phyloP scores from a whole-genome alignment of 2,329 filamentous ascomycete genomes.

The Myriosclerotinia duriaeana region DNA sequence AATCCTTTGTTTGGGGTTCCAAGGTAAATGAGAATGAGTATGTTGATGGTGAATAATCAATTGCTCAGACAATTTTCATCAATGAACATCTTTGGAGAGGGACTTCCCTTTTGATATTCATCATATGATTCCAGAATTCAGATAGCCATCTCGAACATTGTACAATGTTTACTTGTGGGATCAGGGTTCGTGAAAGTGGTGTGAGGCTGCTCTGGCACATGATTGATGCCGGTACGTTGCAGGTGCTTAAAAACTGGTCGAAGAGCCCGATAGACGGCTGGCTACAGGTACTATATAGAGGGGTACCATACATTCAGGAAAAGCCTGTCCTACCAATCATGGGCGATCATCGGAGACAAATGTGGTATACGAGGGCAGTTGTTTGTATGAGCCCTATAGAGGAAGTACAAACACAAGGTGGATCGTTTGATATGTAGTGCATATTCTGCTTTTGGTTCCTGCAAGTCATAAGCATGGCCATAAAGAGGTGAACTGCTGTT shows the following conservation, averaged over 20 bases:
- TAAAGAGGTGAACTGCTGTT: too few species aligned
- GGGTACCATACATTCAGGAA: not conserved
- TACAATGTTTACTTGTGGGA: not conserved
- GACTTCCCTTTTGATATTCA: too few species aligned
- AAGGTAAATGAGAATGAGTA: not conserved
- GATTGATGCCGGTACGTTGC: slow-evolving; percentile 3
- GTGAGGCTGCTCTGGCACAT: not conserved
- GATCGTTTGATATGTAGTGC: not conserved
- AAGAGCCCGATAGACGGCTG: slow-evolving; percentile 19
- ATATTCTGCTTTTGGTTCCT: slow-evolving; percentile 1
- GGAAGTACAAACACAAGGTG: slow-evolving; percentile 9
- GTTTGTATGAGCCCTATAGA: slow-evolving; percentile 8
- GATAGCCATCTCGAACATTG: not conserved
- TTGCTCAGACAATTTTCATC: not conserved
- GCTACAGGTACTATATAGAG: not conserved
- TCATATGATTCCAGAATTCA: too few species aligned
- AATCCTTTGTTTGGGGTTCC: not conserved
- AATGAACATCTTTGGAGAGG: not conserved
- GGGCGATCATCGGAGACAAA: slow-evolving; percentile 13
- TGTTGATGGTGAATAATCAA: not conserved
- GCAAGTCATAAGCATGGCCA: not conserved
- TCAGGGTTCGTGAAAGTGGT: not conserved
- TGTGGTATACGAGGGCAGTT: not conserved
- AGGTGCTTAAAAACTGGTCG: not conserved
- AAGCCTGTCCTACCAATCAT: not conserved